These are phyloP conservation scores for Bassia scoparia DNA, from an alignment of 148 eudicot species.

Conservation along the genomic window DNA sequence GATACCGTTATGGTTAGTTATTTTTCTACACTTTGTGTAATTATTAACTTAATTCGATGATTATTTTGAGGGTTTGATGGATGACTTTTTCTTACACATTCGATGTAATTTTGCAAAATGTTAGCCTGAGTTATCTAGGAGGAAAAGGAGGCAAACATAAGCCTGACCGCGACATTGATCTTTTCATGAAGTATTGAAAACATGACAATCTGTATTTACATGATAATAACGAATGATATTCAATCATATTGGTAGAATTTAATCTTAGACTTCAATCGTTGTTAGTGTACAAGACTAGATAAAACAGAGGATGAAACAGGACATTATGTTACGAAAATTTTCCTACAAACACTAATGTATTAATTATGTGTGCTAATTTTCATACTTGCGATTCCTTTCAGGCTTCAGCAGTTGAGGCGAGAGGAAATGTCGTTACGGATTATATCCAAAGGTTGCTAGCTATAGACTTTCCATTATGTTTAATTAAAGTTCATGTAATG, in stretches of 20 bases:
- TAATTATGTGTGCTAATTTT: no score
- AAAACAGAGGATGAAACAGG: background rate
- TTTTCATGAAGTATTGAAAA: constrained; percentile 55
- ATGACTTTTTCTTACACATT: background rate
- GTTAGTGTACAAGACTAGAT: no score
- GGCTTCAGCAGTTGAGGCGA: constrained; percentile 61
- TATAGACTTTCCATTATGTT: background rate
- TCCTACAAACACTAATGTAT: no score
- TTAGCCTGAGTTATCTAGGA: constrained; percentile 62
- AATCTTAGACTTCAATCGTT: background rate
- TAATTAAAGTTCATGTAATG: background rate
- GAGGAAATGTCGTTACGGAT: constrained; percentile 62
- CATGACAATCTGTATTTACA: background rate
- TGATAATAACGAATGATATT: background rate
- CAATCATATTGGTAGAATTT: background rate
- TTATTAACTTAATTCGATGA: no score
- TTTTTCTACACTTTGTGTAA: background rate
- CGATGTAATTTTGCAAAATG: constrained; percentile 36
- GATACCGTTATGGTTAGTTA: constrained; percentile 59
- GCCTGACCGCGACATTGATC: constrained; percentile 74
- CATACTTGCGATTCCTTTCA: no score
- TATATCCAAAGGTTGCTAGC: constrained; percentile 46
- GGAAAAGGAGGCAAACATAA: constrained; percentile 64
- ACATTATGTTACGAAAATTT: constrained; percentile 7
- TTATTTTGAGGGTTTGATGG: background rate